Conservation (phyloP, 306 rosid species). For the Cyclanthera cordifolia region DNA sequence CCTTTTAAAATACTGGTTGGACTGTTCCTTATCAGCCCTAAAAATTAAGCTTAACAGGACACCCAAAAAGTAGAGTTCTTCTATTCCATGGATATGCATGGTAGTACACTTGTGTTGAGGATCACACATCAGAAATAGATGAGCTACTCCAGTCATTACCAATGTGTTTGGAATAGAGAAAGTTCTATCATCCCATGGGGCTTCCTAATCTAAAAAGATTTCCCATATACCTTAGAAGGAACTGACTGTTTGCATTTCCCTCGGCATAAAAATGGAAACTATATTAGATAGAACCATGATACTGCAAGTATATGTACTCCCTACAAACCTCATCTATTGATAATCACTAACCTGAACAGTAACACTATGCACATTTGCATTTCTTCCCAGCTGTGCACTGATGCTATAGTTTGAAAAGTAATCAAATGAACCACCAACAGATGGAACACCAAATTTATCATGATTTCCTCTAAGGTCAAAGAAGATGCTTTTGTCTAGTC, state of each 20-base stretch:
- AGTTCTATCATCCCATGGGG: neutral
- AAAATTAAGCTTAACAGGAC: neutral
- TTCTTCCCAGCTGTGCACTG: slow-evolving; percentile 64
- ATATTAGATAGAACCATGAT: neutral
- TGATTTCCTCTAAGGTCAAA: slow-evolving; percentile 82
- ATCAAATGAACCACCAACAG: slow-evolving; percentile 56
- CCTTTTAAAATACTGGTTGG: too few species aligned
- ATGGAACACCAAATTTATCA: slow-evolving; percentile 80
- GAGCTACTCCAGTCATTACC: too few species aligned
- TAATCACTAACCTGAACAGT: slow-evolving; percentile 56
- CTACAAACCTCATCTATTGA: neutral
- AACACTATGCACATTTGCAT: slow-evolving; percentile 45
- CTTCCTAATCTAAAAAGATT: neutral
- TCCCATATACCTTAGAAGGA: neutral
- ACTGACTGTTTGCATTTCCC: neutral
- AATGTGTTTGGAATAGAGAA: neutral
- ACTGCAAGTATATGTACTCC: neutral
- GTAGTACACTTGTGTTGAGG: neutral
- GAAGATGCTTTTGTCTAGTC: slow-evolving; percentile 53
- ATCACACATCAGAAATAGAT: too few species aligned
- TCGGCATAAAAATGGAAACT: neutral
- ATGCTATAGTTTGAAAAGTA: slow-evolving; percentile 74
- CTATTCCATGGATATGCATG: neutral
- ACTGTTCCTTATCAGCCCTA: neutral
- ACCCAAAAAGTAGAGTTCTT: neutral